These are phyloP conservation scores for Ustulina deusta DNA, from an alignment of 2,329 filamentous ascomycete genomes.

Conservation along the genomic window DNA sequence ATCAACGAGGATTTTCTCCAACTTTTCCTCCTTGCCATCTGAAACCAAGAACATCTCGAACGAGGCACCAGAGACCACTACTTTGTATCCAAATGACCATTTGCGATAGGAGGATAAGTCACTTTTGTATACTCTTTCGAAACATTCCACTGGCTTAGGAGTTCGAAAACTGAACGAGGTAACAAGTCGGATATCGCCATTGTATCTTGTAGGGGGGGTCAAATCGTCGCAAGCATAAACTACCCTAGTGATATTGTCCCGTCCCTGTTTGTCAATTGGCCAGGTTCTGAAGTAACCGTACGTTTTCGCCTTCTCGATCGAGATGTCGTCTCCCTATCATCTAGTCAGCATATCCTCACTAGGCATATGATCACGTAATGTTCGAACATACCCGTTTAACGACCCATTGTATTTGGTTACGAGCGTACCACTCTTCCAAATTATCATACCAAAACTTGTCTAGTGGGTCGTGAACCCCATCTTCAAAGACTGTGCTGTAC, in stretches of 20 bases:
- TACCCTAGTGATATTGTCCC: accelerated
- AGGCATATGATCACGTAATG: neutral
- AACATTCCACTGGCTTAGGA: neutral
- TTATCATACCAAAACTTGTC: conserved; percentile 2
- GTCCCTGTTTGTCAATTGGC: neutral
- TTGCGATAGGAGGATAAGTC: neutral
- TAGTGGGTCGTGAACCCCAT: conserved; percentile 9
- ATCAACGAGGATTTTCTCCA: conserved; percentile 1
- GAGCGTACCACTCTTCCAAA: neutral
- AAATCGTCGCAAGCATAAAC: conserved; percentile 6
- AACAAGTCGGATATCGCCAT: neutral
- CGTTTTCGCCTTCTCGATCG: neutral
- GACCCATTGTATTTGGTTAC: conserved; percentile 16
- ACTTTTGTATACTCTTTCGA: neutral
- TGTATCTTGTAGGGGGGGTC: conserved; percentile 26
- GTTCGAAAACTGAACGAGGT: neutral
- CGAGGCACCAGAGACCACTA: conserved; percentile 22
- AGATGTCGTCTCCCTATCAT: conserved; percentile 29
- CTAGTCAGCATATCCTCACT: neutral
- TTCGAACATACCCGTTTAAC: conserved; percentile 20
- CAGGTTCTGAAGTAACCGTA: neutral
- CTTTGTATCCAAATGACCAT: conserved; percentile 1
- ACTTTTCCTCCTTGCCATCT: conserved; percentile 13
- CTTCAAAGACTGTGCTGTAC: neutral
- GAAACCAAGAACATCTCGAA: conserved; percentile 16